A percentile compares a stretch with the other conserved stretches of the same genome.
These are phyloP conservation scores for Lactifluus subvellereus DNA, from an alignment of 768 basidiomycete genomes.

Conservation along the genomic window DNA sequence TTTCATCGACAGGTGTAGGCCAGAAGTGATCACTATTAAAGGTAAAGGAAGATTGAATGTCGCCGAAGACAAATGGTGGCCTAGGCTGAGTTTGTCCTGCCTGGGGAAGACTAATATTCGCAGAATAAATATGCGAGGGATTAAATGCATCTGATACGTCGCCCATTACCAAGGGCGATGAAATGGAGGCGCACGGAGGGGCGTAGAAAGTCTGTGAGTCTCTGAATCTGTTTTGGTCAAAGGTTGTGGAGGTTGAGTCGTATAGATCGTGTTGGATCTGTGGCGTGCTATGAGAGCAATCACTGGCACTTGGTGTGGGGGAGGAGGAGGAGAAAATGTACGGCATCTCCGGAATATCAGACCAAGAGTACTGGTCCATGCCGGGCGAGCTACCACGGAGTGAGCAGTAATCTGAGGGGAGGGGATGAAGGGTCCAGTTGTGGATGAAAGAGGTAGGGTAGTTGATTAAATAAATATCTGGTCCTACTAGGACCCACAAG, in stretches of 20 bases:
- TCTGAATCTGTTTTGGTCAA: not conserved
- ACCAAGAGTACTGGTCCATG: slow-evolving; percentile 4
- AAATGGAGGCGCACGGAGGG: not conserved
- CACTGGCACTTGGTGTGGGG: not conserved
- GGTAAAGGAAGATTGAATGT: not conserved
- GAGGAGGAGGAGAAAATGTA: not conserved
- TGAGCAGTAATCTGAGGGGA: not conserved
- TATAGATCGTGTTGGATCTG: not conserved
- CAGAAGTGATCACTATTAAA: not conserved
- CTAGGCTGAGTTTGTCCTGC: not conserved
- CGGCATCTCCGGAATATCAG: not conserved
- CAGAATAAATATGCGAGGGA: slow-evolving; percentile 8
- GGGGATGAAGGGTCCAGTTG: not conserved
- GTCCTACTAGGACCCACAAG: slow-evolving; percentile 15
- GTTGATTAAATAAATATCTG: slow-evolving; percentile 15
- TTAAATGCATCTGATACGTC: not conserved
- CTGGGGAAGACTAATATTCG: not conserved
- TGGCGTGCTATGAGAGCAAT: not conserved
- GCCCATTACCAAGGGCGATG: not conserved
- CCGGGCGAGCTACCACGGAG: not conserved
- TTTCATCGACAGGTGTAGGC: not conserved
- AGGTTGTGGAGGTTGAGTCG: not conserved
- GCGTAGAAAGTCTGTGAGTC: not conserved
- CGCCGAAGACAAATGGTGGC: slow-evolving; percentile 6
- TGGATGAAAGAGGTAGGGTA: slow-evolving; percentile 7